Percentiles rank a stretch among this genome's conserved stretches.
These are phyloP conservation scores for Bolboschoenus planiculmis DNA, from an alignment of 176 grass and related monocot species.

Conservation along the genomic window DNA sequence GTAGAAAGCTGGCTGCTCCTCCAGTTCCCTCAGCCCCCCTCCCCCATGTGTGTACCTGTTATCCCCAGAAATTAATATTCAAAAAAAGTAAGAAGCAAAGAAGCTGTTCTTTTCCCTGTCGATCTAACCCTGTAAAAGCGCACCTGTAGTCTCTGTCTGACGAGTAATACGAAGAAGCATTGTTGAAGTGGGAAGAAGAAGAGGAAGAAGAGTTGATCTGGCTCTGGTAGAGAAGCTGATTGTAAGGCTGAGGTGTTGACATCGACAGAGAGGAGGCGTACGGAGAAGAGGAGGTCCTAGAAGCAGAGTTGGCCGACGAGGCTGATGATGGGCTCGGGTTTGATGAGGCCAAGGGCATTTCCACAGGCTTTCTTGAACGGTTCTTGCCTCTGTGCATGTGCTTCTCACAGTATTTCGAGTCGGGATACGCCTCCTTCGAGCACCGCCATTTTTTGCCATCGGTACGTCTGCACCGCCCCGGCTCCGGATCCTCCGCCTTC, in stretches of 20 bases:
- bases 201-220: conserved; percentile 35
- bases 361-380: conserved; percentile 99
- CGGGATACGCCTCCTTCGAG: conserved; percentile 85
- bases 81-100: conserved; percentile 8
- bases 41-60: conserved; percentile 49
- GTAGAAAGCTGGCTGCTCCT: conserved; percentile 67
- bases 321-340: not conserved
- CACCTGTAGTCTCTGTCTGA: conserved; percentile 36
- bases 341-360: conserved; percentile 77
- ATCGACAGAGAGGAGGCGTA: conserved; percentile 18
- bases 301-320: conserved; percentile 15
- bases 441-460: conserved; percentile 99
- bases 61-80: conserved; percentile 3
- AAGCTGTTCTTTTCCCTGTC: not conserved
- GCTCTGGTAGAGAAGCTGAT: conserved; percentile 44
- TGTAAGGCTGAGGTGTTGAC: conserved; percentile 17
- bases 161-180: conserved; percentile 37
- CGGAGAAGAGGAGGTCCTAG: conserved; percentile 20
- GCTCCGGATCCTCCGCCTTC: conserved; percentile 86
- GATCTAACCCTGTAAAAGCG: not conserved
- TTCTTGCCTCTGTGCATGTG: conserved; percentile 98
- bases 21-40: conserved; percentile 42
- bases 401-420: conserved; percentile 98
- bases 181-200: conserved; percentile 42
- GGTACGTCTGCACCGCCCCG: conserved; percentile 74